Evolutionary conservation across 305 asterid species (phyloP), one percentile per base, ranked within the genome.

Genomic region (Fraxinus xanthoxyloides): DNA sequence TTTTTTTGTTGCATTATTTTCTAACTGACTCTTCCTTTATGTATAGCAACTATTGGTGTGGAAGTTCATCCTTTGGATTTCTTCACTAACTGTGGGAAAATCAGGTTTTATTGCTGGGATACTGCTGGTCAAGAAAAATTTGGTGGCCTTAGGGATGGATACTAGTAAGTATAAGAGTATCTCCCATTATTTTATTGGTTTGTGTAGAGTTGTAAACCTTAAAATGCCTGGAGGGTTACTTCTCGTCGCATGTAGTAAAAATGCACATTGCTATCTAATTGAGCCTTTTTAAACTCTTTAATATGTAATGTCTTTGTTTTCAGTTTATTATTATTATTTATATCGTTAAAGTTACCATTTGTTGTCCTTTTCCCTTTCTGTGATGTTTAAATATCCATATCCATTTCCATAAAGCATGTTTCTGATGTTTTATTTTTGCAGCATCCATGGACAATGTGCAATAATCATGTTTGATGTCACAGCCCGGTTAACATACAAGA

Each of bases 371-470:
- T 1, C 19, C 19, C 6, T 1, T 21, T 61, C 32, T 61, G 32
- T 8, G 23, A 65, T 24, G 10, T 21, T 59, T 1, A 26, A 65
- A 23, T 19, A 23, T 63, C 15, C n/a, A 15, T 63, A 5, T 24
- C n/a, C n/a, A n/a, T n/a, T n/a, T n/a, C n/a, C n/a, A n/a, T n/a
- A 30, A 24, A 63, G 5, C 34, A 63, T 3, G 2, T 21, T 19
- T 13, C 5, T 34, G 32, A 54, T 31, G 28, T 84, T 76, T 40
- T 72, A 78, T 30, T 79, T 79, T n/a, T 89, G 89, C 93, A 93
- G 97, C 84, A 94, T 94, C 80, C 97, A 94, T 77, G 98, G 97
- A 35, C 98, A 94, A 77, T 94, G 97, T 80, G 98, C 97, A 31
- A 92, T 94, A 80, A 94, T 94, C 75, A 94, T 94, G 98, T 94